Percentiles rank a stretch among this genome's conserved stretches.
phyloP scores from a whole-genome alignment of 176 grass and related monocot genomes.

The Bolboschoenus planiculmis region DNA sequence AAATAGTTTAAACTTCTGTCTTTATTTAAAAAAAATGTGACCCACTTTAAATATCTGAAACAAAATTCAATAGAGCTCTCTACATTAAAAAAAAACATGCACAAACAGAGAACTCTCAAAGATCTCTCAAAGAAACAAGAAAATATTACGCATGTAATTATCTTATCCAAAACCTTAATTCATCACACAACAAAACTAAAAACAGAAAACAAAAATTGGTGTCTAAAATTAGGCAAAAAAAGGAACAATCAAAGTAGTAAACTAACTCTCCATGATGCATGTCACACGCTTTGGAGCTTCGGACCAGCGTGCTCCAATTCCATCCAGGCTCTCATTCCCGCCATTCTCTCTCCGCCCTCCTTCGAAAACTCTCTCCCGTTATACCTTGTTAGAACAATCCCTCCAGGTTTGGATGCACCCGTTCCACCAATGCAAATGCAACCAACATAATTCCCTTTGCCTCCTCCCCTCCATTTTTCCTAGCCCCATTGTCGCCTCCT shows the following conservation, averaged over 20 bases:
- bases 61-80: neutral
- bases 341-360: conserved; percentile 10
- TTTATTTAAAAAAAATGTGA: too few relatives aligned
- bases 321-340: conserved; percentile 10
- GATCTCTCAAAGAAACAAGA: neutral
- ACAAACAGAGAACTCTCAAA: neutral
- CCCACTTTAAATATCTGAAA: neutral
- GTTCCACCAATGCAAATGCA: conserved; percentile 9
- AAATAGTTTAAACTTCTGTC: too few relatives aligned
- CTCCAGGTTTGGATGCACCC: neutral
- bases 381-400: neutral
- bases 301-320: conserved; percentile 12
- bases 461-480: conserved; percentile 17
- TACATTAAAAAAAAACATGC: neutral
- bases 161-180: conserved; percentile 4
- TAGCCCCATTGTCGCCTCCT: neutral
- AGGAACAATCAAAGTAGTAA: neutral
- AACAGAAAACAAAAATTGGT: neutral
- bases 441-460: neutral
- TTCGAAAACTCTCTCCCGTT: conserved; percentile 13
- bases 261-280: neutral
- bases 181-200: neutral
- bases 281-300: neutral
- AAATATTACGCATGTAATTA: neutral
- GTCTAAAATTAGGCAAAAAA: conserved; percentile 13